Conservation (phyloP, 805 yeast genomes). For the Kazachstania taianensis region DNA sequence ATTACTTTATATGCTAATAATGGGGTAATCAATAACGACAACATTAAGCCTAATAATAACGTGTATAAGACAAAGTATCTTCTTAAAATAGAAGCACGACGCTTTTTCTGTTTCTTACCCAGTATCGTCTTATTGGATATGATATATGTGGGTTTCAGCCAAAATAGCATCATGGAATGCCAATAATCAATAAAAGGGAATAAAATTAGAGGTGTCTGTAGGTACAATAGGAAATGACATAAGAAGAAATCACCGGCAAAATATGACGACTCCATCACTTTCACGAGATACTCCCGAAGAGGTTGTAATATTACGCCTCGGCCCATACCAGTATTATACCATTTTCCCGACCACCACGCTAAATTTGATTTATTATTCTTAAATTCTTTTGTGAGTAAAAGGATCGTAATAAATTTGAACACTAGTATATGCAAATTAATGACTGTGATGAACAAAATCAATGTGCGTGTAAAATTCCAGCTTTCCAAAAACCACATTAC, state of each 20-base stretch:
- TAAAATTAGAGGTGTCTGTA: conserved; percentile 51
- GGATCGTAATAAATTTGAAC: conserved; percentile 40
- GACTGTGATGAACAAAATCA: conserved; percentile 51
- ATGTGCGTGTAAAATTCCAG: conserved; percentile 49
- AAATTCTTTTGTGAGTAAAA: conserved; percentile 52
- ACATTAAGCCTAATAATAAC: conserved; percentile 31
- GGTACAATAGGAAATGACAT: conserved; percentile 47
- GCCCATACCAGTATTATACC: conserved; percentile 56
- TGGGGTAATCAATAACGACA: conserved; percentile 39
- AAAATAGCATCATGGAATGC: conserved; percentile 58
- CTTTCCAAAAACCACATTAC: conserved; percentile 58
- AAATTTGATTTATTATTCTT: conserved; percentile 48
- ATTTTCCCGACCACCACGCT: conserved; percentile 75
- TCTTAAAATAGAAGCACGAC: conserved; percentile 33
- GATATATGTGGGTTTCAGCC: conserved; percentile 50
- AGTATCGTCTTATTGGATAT: conserved; percentile 30
- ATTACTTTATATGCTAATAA: conserved; percentile 29
- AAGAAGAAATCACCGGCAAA: conserved; percentile 56
- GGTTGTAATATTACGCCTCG: conserved; percentile 56
- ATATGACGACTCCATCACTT: conserved; percentile 53
- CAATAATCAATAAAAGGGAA: conserved; percentile 55
- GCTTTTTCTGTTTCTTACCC: conserved; percentile 31
- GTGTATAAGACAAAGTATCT: conserved; percentile 41
- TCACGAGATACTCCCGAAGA: conserved; percentile 51
- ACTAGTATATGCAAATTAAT: conserved; percentile 48